Evolutionary conservation across 2,329 filamentous ascomycete species (phyloP).

Genomic region (Pleomassaria siparia): DNA sequence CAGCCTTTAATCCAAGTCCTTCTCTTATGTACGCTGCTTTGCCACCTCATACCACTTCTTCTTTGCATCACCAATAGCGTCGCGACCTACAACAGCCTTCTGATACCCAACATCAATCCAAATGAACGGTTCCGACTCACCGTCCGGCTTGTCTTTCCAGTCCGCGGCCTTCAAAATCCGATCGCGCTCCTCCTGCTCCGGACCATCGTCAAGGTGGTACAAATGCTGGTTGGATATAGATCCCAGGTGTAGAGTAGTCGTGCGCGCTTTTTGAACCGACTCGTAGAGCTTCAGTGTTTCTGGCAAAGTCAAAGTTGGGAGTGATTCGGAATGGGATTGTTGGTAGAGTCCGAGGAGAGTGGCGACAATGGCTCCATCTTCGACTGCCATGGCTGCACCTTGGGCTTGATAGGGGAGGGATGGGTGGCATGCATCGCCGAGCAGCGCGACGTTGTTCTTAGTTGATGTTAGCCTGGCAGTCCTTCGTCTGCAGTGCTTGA

Average conservation of each 20-base stretch:
- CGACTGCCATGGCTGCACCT: constrained; percentile 64
- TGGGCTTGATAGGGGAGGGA: constrained; percentile 20
- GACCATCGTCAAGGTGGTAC: constrained; percentile 14
- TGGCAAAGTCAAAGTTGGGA: not conserved
- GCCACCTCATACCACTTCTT: constrained; percentile 7
- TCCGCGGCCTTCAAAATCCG: constrained; percentile 7
- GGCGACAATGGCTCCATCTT: constrained; percentile 58
- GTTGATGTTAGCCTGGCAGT: not conserved
- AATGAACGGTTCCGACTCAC: constrained; percentile 7
- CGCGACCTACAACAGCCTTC: constrained; percentile 7
- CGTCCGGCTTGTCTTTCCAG: constrained; percentile 4
- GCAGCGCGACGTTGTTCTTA: constrained; percentile 13
- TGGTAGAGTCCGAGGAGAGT: constrained; percentile 9
- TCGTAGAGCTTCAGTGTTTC: constrained; percentile 14
- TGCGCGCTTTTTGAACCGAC: constrained; percentile 11
- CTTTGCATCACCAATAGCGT: constrained; percentile 10
- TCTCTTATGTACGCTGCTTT: constrained; percentile 13
- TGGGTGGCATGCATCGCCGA: constrained; percentile 20
- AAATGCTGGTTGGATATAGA: constrained; percentile 12
- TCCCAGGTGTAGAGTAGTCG: constrained; percentile 6
- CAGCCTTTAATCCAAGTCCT: too few relatives aligned
- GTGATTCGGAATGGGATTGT: not conserved
- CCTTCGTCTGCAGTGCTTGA: not conserved
- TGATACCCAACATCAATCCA: constrained; percentile 15
- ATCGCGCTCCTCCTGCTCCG: constrained; percentile 14